Base-by-base conservation (phyloP, 768 basidiomycete species). In the Boletellus sp. region DNA sequence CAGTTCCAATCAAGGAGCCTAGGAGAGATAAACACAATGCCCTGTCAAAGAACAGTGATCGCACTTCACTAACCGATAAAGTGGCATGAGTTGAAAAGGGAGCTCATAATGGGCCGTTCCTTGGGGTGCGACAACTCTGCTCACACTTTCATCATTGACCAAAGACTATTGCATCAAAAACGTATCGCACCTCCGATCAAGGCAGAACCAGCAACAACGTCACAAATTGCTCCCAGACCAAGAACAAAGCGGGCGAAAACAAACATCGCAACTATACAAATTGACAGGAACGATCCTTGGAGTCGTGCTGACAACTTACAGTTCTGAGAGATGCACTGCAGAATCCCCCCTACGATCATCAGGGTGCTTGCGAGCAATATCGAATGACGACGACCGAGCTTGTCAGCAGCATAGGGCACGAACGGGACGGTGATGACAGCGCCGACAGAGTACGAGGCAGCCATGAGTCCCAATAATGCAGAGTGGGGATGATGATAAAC, bases 401-500 rank as follows among this genome's bases (percentile, higher is more conserved):
- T 46, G 6, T 47, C 47, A 1, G 28, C 47, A 17, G 26, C 16
- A 8, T n/a, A 20, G 38, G 35, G 36, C 8, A 46, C 45, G 37
- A 46, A 46, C 7, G 45, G 45, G 12, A 36, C 24, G 4, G 35
- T n/a, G 15, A 35, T 36, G 2, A 46, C 15, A 2, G 32, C 31
- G 15, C 42, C 42, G 10, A 44, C 8, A 20, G 42, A 19, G 26
- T 20, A 44, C 20, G 28, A 4, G 6, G 32, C 17, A 33, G 32
- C 42, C 6, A 44, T 13, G 5, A 44, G 20, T n/a, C 81, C 82
- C 12, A 83, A 68, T 12, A 77, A 69, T 2, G 75, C 70, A 6
- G 78, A 79, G n/a, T 76, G 72, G 28, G 82, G 82, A 34, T 71
- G 67, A 43, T 79, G 56, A 60, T 76, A 84, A 65, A 78, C 81